Percentiles rank a stretch among this genome's conserved stretches.
phyloP scores from a whole-genome alignment of 495 filamentous ascomycete genomes.

The Penicillium antarcticum region DNA sequence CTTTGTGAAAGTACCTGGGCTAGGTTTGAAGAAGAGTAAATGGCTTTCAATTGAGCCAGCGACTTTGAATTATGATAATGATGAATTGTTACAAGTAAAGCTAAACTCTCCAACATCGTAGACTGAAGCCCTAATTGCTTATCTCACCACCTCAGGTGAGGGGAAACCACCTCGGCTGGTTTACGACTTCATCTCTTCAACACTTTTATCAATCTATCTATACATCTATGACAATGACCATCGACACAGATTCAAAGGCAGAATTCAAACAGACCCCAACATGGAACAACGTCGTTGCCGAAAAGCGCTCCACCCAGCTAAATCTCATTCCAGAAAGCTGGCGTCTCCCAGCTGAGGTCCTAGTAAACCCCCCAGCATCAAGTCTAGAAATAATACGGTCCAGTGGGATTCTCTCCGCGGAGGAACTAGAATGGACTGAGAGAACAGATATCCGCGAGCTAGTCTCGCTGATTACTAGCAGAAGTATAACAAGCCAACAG shows the following conservation, averaged over 20 bases:
- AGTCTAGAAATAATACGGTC: slow-evolving; percentile 17
- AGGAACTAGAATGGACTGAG: slow-evolving; percentile 50
- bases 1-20: too few relatives aligned
- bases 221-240: not conserved
- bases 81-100: too few relatives aligned
- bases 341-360: slow-evolving; percentile 11
- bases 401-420: slow-evolving; percentile 36
- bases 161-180: too few relatives aligned
- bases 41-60: too few relatives aligned
- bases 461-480: slow-evolving; percentile 13
- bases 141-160: too few relatives aligned
- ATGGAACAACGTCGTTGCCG: slow-evolving; percentile 9
- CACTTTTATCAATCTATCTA: not conserved
- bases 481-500: slow-evolving; percentile 6
- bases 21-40: too few relatives aligned
- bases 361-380: slow-evolving; percentile 6
- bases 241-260: not conserved
- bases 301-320: slow-evolving; percentile 17
- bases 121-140: too few relatives aligned
- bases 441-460: slow-evolving; percentile 37
- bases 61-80: too few relatives aligned
- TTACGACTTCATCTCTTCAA: too few relatives aligned
- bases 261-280: not conserved
- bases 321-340: slow-evolving; percentile 22
- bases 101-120: too few relatives aligned